phyloP scores from a whole-genome alignment of 805 yeast species.

The Starmera amethionina region DNA sequence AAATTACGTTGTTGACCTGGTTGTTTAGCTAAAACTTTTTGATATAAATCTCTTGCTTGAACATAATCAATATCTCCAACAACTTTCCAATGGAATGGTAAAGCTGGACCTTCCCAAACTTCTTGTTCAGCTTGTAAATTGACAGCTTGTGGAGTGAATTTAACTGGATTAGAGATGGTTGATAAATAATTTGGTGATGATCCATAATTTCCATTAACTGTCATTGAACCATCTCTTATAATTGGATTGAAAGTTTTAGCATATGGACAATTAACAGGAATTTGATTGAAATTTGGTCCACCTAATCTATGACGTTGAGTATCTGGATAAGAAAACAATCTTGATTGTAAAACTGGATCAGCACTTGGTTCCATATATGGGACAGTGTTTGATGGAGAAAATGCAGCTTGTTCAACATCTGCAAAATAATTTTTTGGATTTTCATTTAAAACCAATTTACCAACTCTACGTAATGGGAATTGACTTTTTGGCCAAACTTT shows the following conservation, averaged over 20 bases:
- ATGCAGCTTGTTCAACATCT: constrained; percentile 79
- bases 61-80: constrained; percentile 59
- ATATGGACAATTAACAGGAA: constrained; percentile 85
- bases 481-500: constrained; percentile 88
- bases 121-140: constrained; percentile 57
- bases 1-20: constrained; percentile 79
- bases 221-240: constrained; percentile 77
- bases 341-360: constrained; percentile 76
- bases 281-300: constrained; percentile 64
- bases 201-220: constrained; percentile 63
- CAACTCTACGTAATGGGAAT: constrained; percentile 81
- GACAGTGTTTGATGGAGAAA: constrained; percentile 77
- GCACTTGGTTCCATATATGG: constrained; percentile 78
- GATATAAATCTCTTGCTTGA: constrained; percentile 72
- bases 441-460: constrained; percentile 68
- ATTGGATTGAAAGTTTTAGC: constrained; percentile 55
- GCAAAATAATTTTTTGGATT: constrained; percentile 85
- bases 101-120: constrained; percentile 73
- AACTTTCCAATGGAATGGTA: constrained; percentile 80
- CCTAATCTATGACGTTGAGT: constrained; percentile 78
- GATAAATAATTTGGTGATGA: constrained; percentile 68
- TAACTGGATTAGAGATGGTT: constrained; percentile 26
- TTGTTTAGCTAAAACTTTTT: constrained; percentile 59
- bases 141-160: constrained; percentile 17
- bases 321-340: constrained; percentile 77